Conservation (phyloP, 441 rosid species). For the Pelargonium cotyledonis region DNA sequence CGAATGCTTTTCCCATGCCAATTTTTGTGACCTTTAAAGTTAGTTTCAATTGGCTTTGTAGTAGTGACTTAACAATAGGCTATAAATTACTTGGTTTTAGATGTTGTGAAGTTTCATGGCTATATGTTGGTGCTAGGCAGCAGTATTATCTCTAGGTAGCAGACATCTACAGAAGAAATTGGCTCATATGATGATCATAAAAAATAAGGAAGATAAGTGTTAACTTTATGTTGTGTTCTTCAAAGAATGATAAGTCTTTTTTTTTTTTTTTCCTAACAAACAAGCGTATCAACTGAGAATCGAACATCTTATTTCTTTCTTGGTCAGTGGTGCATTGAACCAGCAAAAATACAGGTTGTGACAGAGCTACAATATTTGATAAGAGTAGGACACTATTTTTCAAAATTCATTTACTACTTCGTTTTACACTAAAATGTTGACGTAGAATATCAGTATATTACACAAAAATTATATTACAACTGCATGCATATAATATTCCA, state of each 20-base stretch:
- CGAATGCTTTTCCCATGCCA: background rate
- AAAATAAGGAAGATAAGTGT: background rate
- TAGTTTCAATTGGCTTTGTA: background rate
- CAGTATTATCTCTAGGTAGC: slow-evolving; percentile 5
- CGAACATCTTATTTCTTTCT: too few species aligned
- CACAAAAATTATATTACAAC: too few species aligned
- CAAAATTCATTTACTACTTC: too few species aligned
- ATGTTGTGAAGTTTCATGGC: slow-evolving; percentile 11
- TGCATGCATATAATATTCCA: too few species aligned
- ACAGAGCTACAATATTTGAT: too few species aligned
- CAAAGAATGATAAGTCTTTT: background rate
- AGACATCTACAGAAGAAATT: slow-evolving; percentile 4
- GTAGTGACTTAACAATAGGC: background rate
- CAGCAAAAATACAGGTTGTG: background rate
- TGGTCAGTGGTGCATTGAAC: background rate
- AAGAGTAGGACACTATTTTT: too few species aligned
- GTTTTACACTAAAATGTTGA: too few species aligned
- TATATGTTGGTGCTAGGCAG: background rate
- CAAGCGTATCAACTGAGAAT: too few species aligned
- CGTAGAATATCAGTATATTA: too few species aligned
- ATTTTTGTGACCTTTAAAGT: background rate
- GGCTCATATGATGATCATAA: background rate
- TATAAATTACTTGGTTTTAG: slow-evolving; percentile 6
- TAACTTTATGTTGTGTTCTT: background rate
- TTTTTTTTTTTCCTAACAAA: too few species aligned